Conservation (phyloP, 106 monocot species). For the Alisma plantagoaquatica region DNA sequence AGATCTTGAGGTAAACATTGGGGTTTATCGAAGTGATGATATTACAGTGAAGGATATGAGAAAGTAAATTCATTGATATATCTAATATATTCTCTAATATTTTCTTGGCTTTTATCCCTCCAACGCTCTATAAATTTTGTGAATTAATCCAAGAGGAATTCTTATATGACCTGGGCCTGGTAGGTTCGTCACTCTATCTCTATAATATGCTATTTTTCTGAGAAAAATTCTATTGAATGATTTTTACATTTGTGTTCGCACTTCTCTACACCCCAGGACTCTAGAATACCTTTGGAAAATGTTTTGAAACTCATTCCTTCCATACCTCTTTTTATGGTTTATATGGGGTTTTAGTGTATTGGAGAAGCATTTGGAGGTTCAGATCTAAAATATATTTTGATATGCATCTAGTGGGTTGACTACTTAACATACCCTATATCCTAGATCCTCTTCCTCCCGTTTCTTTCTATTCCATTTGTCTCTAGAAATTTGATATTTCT, state of each 20-base stretch:
- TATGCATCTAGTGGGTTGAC: no score
- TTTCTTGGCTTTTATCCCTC: no score
- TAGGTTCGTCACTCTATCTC: constrained; percentile 13
- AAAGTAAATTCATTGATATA: no score
- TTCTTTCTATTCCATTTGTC: no score
- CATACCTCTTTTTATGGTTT: constrained; percentile 88
- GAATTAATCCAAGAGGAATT: constrained; percentile 78
- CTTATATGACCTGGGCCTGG: constrained; percentile 96
- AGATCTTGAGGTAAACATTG: constrained; percentile 75
- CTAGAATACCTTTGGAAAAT: constrained; percentile 86
- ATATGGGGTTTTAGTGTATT: constrained; percentile 97
- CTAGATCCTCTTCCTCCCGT: no score
- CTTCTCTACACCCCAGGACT: constrained; percentile 81
- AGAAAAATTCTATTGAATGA: no score
- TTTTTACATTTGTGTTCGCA: no score
- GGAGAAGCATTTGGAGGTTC: constrained; percentile 98
- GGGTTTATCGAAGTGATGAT: constrained; percentile 88
- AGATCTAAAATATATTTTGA: background rate
- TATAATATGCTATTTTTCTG: background rate
- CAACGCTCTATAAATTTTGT: no score
- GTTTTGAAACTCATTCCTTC: constrained; percentile 84
- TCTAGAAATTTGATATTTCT: no score
- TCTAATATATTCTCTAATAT: no score
- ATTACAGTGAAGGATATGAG: constrained; percentile 74
- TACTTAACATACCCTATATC: no score